phyloP scores from a whole-genome alignment of 2,329 filamentous ascomycete genomes.

The Apiospora hydei region DNA sequence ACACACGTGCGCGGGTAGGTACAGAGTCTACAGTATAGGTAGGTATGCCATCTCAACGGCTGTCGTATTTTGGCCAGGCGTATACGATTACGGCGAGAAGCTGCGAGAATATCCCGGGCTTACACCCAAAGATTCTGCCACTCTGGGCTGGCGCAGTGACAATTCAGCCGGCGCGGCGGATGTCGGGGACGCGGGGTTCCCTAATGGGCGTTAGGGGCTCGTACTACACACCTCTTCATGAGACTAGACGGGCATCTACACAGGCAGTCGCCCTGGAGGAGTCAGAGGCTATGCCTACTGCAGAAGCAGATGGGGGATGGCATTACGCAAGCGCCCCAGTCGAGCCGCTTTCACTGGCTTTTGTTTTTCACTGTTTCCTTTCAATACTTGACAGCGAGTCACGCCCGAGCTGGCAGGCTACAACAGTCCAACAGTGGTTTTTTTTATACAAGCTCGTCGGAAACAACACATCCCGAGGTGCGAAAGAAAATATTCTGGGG shows the following conservation, averaged over 20 bases:
- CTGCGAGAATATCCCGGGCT: not conserved
- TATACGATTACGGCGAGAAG: not conserved
- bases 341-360: not conserved
- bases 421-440: not conserved
- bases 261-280: not conserved
- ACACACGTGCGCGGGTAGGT: not conserved
- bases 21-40: not conserved
- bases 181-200: not conserved
- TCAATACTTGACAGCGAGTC: not conserved
- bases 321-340: slow-evolving; percentile 5
- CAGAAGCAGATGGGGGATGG: not conserved
- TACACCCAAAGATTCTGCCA: not conserved
- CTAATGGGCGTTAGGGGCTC: not conserved
- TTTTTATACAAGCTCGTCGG: not conserved
- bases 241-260: not conserved
- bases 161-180: not conserved
- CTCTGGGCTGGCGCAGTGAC: not conserved
- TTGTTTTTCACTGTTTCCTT: not conserved
- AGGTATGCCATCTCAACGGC: not conserved
- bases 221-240: not conserved
- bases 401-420: not conserved
- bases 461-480: not conserved
- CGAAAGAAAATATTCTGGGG: not conserved
- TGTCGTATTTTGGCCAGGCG: not conserved
- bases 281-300: not conserved